Conservation (phyloP, 176 grass and related monocot species). For the Eleusine coracana region DNA sequence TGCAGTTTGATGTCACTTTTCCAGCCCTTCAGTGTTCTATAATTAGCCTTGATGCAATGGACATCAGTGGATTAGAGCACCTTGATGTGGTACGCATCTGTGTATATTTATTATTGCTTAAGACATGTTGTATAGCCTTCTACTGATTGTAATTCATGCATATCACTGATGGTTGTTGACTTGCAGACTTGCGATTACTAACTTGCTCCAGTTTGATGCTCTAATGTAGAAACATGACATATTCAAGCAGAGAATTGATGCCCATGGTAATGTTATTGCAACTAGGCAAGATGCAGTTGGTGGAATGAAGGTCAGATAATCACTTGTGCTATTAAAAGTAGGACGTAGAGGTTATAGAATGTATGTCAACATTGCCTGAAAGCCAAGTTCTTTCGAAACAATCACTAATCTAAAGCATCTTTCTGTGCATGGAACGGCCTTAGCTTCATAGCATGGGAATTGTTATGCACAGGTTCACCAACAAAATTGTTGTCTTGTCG, state of each 20-base stretch:
- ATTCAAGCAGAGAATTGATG: constrained; percentile 89
- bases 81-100: constrained; percentile 82
- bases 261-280: constrained; percentile 80
- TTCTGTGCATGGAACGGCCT: constrained; percentile 13
- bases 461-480: background rate
- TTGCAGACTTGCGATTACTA: constrained; percentile 7
- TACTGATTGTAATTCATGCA: background rate
- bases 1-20: constrained; percentile 97
- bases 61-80: constrained; percentile 94
- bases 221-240: constrained; percentile 86
- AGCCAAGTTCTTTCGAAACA: constrained; percentile 12
- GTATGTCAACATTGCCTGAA: constrained; percentile 1
- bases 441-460: constrained; percentile 29
- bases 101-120: constrained; percentile 25
- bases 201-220: constrained; percentile 33
- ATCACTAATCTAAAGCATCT: background rate
- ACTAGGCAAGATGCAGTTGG: constrained; percentile 88
- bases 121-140: background rate
- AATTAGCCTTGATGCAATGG: constrained; percentile 93
- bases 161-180: background rate
- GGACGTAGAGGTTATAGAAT: background rate
- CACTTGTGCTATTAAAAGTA: constrained; percentile 22
- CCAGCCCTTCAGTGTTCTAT: constrained; percentile 96
- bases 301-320: constrained; percentile 73
- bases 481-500: constrained; percentile 9